Base-by-base conservation (phyloP, 805 yeast species). In the Candida takata region DNA sequence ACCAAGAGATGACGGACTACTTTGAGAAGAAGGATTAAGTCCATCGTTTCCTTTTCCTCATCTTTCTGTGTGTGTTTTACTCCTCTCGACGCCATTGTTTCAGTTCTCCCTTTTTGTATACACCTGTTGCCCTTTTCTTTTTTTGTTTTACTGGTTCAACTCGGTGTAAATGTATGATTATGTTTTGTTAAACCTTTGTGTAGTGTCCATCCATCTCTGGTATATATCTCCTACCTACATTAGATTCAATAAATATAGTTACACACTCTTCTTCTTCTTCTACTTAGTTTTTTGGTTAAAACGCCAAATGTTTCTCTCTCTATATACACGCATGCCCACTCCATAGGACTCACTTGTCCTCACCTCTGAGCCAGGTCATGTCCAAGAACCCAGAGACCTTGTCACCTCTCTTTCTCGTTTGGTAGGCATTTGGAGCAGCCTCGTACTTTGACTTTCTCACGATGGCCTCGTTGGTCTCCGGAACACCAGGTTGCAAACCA, bases 1-100 rank as follows among this genome's bases (percentile, higher is more conserved):
- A 92, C 65, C 95, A 88, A 59, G 97, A 90, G 68, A 90, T 92
- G 98, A 83, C 87, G 44, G 97, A 88, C 58, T 90, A 90, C 67
- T 88, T 90, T 52, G 78, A 77, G 44, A 67, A 64, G 46, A 63
- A 64, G 44, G 62, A 62, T 36, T 55, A 53, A 42, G 16, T n/a
- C 27, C 8, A 28, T 10, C 4, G 9, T n/a, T n/a, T 28, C 21
- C 14, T 17, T 25, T 26, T 12, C n/a, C 30, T 29, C 16, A 9
- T 14, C 7, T 29, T 18, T 25, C 20, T n/a, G 21, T 28, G 31
- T 20, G 6, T 23, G 19, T 31, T n/a, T n/a, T n/a, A n/a, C n/a
- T n/a, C n/a, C n/a, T n/a, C n/a, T n/a, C n/a, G n/a, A n/a, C n/a
- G n/a, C n/a, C n/a, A n/a, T 21, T 29, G 26, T 27, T 27, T 36